Percentiles rank a stretch among this genome's conserved stretches.
Conservation (phyloP, 176 grass and related monocot species). For the Typha latifolia region DNA sequence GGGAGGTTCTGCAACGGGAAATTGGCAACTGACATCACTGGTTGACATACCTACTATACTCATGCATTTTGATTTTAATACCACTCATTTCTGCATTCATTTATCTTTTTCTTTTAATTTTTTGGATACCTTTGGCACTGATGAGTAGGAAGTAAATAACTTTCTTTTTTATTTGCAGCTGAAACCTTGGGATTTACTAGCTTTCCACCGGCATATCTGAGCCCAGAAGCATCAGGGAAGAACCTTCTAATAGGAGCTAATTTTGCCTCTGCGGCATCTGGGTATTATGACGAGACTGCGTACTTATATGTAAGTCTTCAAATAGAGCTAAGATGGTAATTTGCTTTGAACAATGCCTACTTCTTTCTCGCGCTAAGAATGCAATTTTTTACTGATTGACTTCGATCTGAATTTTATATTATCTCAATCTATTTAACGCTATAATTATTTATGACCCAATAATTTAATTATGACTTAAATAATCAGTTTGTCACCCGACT, state of each 20-base stretch:
- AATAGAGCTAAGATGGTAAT: too few relatives aligned
- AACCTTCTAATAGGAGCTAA: conserved; percentile 84
- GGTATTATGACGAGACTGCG: conserved; percentile 75
- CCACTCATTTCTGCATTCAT: background rate
- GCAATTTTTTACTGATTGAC: too few relatives aligned
- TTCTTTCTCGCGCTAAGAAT: too few relatives aligned
- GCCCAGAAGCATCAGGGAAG: conserved; percentile 77
- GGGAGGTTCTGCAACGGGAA: conserved; percentile 98
- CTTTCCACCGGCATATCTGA: conserved; percentile 70
- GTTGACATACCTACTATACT: conserved; percentile 19
- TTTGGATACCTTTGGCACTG: background rate
- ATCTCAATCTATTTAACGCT: too few relatives aligned
- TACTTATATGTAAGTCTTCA: conserved; percentile 52
- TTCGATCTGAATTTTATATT: too few relatives aligned
- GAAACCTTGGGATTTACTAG: conserved; percentile 64
- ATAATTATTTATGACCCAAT: too few relatives aligned
- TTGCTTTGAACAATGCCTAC: too few relatives aligned
- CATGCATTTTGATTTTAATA: background rate
- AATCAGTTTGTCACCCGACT: too few relatives aligned
- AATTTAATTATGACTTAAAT: too few relatives aligned
- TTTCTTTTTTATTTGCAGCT: conserved; percentile 34
- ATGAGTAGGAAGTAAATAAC: background rate
- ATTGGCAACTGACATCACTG: conserved; percentile 85
- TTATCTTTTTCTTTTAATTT: background rate
- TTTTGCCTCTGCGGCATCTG: conserved; percentile 91